A percentile compares a stretch with the other conserved stretches of the same genome.
Evolutionary conservation across 805 yeast species (phyloP).

Genomic region (Teunomyces funiuensis): DNA sequence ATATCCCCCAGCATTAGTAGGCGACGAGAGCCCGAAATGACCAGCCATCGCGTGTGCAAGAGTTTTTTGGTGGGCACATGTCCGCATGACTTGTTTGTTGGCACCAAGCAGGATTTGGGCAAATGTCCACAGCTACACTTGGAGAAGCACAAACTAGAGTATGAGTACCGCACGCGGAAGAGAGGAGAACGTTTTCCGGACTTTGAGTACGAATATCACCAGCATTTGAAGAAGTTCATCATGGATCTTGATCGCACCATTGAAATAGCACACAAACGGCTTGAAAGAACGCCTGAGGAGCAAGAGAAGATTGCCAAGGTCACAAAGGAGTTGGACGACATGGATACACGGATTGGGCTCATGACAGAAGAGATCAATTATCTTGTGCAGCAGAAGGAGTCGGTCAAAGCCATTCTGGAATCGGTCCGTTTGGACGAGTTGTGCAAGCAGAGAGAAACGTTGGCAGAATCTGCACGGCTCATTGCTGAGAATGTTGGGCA

Average conservation of each 20-base stretch:
- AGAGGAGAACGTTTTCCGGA: conserved; percentile 48
- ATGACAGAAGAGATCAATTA: conserved; percentile 65
- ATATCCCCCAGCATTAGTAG: conserved; percentile 28
- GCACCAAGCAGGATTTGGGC: conserved; percentile 83
- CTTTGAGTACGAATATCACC: conserved; percentile 50
- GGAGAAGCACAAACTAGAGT: conserved; percentile 71
- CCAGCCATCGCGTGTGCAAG: conserved; percentile 62
- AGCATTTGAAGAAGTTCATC: conserved; percentile 54
- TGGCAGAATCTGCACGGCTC: conserved; percentile 56
- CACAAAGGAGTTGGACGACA: conserved; percentile 55
- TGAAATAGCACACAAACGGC: conserved; percentile 56
- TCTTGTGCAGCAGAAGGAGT: conserved; percentile 49
- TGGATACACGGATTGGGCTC: conserved; percentile 64
- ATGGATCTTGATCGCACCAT: conserved; percentile 68
- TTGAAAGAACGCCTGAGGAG: conserved; percentile 77
- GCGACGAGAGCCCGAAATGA: conserved; percentile 42
- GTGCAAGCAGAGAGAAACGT: conserved; percentile 47
- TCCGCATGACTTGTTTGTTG: conserved; percentile 77
- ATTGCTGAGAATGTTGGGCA: conserved; percentile 76
- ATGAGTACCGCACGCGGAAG: conserved; percentile 49
- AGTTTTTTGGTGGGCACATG: conserved; percentile 82
- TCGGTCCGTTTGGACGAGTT: conserved; percentile 46
- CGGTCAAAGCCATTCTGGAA: conserved; percentile 51
- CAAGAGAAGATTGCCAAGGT: conserved; percentile 54
- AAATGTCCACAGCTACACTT: conserved; percentile 74